A percentile compares a stretch with the other conserved stretches of the same genome.
These are phyloP conservation scores for Naganishia randhawae DNA, from an alignment of 768 basidiomycete species.

Conservation along the genomic window DNA sequence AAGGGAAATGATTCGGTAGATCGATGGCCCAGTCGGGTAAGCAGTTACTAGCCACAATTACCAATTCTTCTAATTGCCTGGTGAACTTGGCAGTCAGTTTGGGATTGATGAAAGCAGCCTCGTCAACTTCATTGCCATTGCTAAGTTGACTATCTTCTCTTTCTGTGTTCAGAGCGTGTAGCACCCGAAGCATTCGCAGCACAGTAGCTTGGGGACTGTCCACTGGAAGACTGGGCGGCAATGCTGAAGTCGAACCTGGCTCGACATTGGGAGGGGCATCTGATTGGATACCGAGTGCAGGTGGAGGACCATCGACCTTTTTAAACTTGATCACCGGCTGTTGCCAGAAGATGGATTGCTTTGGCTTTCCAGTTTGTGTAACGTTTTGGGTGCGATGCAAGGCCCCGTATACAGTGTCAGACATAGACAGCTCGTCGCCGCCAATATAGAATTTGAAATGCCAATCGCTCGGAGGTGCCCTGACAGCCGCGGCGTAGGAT, in stretches of 20 bases:
- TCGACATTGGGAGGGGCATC: conserved; percentile 33
- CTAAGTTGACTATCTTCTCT: conserved; percentile 34
- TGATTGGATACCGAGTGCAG: conserved; percentile 41
- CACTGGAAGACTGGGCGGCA: conserved; percentile 73
- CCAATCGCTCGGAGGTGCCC: conserved; percentile 90
- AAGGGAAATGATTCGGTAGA: conserved; percentile 92
- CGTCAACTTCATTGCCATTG: conserved; percentile 56
- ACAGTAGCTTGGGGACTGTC: conserved; percentile 85
- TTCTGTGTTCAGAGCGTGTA: conserved; percentile 76
- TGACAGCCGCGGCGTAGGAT: conserved; percentile 92
- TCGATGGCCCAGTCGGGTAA: conserved; percentile 97
- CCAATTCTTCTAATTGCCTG: conserved; percentile 91
- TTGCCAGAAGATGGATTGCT: conserved; percentile 22
- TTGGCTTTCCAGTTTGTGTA: conserved; percentile 6
- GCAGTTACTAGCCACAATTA: conserved; percentile 90
- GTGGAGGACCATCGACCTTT: conserved; percentile 79
- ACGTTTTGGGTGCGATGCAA: conserved; percentile 76
- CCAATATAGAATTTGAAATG: conserved; percentile 95
- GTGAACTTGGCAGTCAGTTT: conserved; percentile 97
- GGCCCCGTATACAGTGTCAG: conserved; percentile 92
- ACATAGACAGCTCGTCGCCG: conserved; percentile 74
- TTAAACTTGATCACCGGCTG: conserved; percentile 38
- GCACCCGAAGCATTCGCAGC: conserved; percentile 77
- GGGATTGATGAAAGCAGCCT: conserved; percentile 90
- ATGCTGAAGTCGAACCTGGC: conserved; percentile 63